phyloP scores from a whole-genome alignment of 2,329 filamentous ascomycete genomes.

The Neospermospora avenae region DNA sequence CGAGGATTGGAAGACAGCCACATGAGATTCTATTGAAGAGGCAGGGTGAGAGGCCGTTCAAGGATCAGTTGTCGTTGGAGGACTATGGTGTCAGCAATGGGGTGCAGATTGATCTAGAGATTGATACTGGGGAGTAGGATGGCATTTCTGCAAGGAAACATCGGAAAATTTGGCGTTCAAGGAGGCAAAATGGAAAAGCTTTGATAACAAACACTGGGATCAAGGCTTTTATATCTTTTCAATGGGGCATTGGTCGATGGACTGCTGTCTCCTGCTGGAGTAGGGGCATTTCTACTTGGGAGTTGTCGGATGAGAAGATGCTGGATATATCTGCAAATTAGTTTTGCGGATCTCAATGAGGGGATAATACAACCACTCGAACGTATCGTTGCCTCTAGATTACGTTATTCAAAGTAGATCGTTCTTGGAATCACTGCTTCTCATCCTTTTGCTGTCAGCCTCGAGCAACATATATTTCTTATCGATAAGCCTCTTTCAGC shows the following conservation, averaged over 20 bases:
- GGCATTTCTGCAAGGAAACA: not conserved
- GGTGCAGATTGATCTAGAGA: conserved; percentile 47
- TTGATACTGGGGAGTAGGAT: conserved; percentile 36
- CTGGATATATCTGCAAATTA: too few species aligned
- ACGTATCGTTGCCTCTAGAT: too few species aligned
- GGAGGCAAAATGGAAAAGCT: not conserved
- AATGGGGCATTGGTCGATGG: too few species aligned
- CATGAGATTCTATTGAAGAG: conserved; percentile 90
- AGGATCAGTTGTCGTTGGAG: conserved; percentile 80
- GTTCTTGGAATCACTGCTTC: not conserved
- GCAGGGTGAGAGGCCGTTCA: conserved; percentile 90
- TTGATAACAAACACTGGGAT: not conserved
- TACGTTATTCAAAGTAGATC: too few species aligned
- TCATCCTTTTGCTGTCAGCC: not conserved
- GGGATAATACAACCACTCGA: too few species aligned
- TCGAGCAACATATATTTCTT: conserved; percentile 13
- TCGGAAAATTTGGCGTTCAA: not conserved
- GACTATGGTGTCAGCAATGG: conserved; percentile 96
- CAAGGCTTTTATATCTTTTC: too few species aligned
- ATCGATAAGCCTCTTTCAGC: conserved; percentile 22
- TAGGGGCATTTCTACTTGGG: too few species aligned
- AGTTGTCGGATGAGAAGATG: too few species aligned
- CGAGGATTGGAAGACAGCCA: conserved; percentile 81
- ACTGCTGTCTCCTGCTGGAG: too few species aligned
- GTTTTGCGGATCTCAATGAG: too few species aligned